Conservation (phyloP, 2,329 filamentous ascomycete species). For the Diaporthe destruens region DNA sequence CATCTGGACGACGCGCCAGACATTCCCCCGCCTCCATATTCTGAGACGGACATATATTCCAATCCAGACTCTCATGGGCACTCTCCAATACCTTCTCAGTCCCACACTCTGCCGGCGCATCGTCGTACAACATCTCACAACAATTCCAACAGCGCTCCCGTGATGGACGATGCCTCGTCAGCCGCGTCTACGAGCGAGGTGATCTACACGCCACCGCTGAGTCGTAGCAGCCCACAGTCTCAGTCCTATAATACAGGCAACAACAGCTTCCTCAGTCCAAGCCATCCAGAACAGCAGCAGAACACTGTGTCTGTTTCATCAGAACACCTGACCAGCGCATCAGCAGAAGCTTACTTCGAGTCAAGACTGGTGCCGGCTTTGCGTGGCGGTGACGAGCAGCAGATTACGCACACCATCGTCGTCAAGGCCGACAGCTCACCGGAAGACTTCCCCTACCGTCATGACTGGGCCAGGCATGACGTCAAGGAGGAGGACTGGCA, state of each 20-base stretch:
- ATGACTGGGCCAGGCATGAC: slow-evolving; percentile 56
- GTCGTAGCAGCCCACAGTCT: slow-evolving; percentile 54
- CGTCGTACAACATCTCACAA: slow-evolving; percentile 45
- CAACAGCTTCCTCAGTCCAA: slow-evolving; percentile 32
- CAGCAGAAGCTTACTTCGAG: slow-evolving; percentile 61
- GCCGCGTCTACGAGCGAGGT: slow-evolving; percentile 58
- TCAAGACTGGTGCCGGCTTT: slow-evolving; percentile 51
- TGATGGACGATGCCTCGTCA: slow-evolving; percentile 50
- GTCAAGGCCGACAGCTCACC: slow-evolving; percentile 54
- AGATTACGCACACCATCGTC: slow-evolving; percentile 51
- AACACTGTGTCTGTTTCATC: slow-evolving; percentile 46
- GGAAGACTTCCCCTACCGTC: slow-evolving; percentile 59
- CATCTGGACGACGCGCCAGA: slow-evolving; percentile 51
- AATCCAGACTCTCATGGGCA: slow-evolving; percentile 48
- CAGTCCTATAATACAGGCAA: slow-evolving; percentile 11
- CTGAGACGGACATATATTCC: slow-evolving; percentile 69
- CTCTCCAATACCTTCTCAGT: slow-evolving; percentile 41
- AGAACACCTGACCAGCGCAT: slow-evolving; percentile 48
- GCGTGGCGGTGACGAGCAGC: slow-evolving; percentile 23
- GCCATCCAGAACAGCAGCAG: slow-evolving; percentile 41
- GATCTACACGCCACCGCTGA: slow-evolving; percentile 66
- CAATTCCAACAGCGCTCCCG: slow-evolving; percentile 54
- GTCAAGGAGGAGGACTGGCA: slow-evolving; percentile 68
- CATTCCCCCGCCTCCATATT: slow-evolving; percentile 67
- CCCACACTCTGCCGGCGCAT: slow-evolving; percentile 46